phyloP scores from a whole-genome alignment of 805 yeast genomes.

The Candida adriatica region DNA sequence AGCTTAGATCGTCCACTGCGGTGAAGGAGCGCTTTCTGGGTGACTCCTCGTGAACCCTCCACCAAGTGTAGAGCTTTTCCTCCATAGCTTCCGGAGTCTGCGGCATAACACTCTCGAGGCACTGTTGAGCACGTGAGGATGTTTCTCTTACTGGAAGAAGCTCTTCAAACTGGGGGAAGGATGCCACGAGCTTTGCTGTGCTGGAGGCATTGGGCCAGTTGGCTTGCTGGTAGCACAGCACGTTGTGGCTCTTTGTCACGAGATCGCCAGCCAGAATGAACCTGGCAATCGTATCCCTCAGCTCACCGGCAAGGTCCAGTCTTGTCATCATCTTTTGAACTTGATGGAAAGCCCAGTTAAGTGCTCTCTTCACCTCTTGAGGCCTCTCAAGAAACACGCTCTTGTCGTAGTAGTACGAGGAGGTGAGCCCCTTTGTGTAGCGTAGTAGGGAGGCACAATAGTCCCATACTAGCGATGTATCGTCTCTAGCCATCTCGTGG shows the following conservation, averaged over 20 bases:
- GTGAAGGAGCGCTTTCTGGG: conserved; percentile 10
- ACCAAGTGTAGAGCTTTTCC: too few relatives aligned
- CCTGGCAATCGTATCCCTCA: conserved; percentile 4
- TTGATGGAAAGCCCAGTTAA: too few relatives aligned
- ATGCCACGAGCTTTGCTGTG: conserved; percentile 4
- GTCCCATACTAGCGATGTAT: conserved; percentile 5
- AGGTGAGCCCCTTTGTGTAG: too few relatives aligned
- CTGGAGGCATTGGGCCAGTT: conserved; percentile 10
- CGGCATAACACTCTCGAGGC: conserved; percentile 3
- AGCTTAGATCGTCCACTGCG: conserved; percentile 6
- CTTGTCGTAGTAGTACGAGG: conserved; percentile 9
- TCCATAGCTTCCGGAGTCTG: conserved; percentile 6
- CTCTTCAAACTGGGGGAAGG: conserved; percentile 6
- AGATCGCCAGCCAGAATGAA: conserved; percentile 5
- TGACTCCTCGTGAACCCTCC: conserved; percentile 1
- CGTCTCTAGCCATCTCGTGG: conserved; percentile 2
- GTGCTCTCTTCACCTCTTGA: conserved; percentile 3
- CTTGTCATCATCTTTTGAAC: too few relatives aligned
- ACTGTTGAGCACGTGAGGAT: conserved; percentile 1
- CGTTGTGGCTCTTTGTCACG: conserved; percentile 3
- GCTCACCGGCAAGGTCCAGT: conserved; percentile 6
- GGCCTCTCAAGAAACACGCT: conserved; percentile 2
- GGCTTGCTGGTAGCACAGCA: conserved; percentile 2
- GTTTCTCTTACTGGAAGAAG: conserved; percentile 6
- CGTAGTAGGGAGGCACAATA: too few relatives aligned